Percentiles rank a stretch among this genome's conserved stretches.
Evolutionary conservation across 208 protist species (phyloP).

Genomic region (Blastocrithidia nonstop): DNA sequence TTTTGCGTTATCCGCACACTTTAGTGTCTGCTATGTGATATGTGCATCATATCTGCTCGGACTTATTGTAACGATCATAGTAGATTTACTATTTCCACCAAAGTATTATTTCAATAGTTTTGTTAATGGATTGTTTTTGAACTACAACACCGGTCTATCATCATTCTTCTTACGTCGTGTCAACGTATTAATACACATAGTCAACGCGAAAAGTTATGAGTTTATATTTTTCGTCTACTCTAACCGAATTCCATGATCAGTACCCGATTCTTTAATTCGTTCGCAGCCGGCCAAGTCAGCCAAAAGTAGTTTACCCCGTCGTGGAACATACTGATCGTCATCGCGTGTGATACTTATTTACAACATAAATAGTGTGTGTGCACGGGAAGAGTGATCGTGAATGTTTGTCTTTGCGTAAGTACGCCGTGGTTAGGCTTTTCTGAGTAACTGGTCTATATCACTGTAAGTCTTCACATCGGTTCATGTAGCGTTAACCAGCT

Average conservation of each 20-base stretch:
- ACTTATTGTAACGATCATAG: constrained; percentile 67
- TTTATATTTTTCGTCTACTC: constrained; percentile 80
- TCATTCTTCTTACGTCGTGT: constrained; percentile 20
- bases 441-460: constrained; percentile 71
- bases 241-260: constrained; percentile 48
- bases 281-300: constrained; percentile 74
- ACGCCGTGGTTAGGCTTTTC: constrained; percentile 66
- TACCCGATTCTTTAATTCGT: constrained; percentile 59
- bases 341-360: constrained; percentile 56
- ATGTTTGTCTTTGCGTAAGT: constrained; percentile 82
- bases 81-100: constrained; percentile 72
- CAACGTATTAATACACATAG: constrained; percentile 70
- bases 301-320: constrained; percentile 49
- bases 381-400: constrained; percentile 69
- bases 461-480: constrained; percentile 57
- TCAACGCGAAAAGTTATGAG: constrained; percentile 58
- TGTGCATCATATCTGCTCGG: constrained; percentile 47
- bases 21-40: constrained; percentile 70
- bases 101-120: constrained; percentile 80
- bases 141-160: constrained; percentile 40
- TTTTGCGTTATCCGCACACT: constrained; percentile 78
- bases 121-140: constrained; percentile 72
- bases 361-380: constrained; percentile 72
- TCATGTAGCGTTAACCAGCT: constrained; percentile 66
- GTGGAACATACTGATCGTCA: constrained; percentile 28